These are phyloP conservation scores for Populus trichocarpa DNA, from an alignment of 441 rosid species.

Conservation along the genomic window DNA sequence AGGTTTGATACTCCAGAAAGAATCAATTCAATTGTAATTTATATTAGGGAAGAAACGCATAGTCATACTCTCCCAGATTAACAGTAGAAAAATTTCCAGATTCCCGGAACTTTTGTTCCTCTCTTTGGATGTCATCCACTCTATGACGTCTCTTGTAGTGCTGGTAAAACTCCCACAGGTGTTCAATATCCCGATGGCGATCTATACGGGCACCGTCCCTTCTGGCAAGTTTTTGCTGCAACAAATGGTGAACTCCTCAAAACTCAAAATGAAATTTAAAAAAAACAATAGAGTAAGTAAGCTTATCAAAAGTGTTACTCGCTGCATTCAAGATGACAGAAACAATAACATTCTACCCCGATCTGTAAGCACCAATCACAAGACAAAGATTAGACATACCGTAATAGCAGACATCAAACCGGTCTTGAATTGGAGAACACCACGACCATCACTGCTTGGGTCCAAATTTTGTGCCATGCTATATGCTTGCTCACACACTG, in stretches of 20 bases:
- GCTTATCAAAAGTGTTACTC: not conserved
- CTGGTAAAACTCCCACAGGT: slow-evolving; percentile 81
- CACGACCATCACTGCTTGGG: slow-evolving; percentile 94
- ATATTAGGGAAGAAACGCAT: slow-evolving; percentile 4
- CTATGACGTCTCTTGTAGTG: slow-evolving; percentile 69
- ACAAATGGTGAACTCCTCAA: slow-evolving; percentile 24
- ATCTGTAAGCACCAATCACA: slow-evolving; percentile 10
- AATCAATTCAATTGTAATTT: not conserved
- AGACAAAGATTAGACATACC: slow-evolving; percentile 38
- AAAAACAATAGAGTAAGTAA: not conserved
- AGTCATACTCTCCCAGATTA: slow-evolving; percentile 80
- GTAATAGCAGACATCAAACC: slow-evolving; percentile 93
- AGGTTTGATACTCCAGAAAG: not conserved
- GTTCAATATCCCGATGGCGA: slow-evolving; percentile 85
- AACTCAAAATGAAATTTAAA: slow-evolving; percentile 8
- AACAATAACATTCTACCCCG: slow-evolving; percentile 3
- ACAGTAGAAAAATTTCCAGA: slow-evolving; percentile 77
- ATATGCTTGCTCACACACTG: slow-evolving; percentile 99
- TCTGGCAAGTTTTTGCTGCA: slow-evolving; percentile 98
- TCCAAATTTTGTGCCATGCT: slow-evolving; percentile 93
- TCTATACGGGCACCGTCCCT: slow-evolving; percentile 77
- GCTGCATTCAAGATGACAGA: slow-evolving; percentile 1
- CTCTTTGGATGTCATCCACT: slow-evolving; percentile 90
- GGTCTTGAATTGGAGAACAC: slow-evolving; percentile 99
- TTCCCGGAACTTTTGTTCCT: slow-evolving; percentile 78